Evolutionary conservation across 768 basidiomycete genomes (phyloP).

Genomic region (Hysterangium stoloniferum): DNA sequence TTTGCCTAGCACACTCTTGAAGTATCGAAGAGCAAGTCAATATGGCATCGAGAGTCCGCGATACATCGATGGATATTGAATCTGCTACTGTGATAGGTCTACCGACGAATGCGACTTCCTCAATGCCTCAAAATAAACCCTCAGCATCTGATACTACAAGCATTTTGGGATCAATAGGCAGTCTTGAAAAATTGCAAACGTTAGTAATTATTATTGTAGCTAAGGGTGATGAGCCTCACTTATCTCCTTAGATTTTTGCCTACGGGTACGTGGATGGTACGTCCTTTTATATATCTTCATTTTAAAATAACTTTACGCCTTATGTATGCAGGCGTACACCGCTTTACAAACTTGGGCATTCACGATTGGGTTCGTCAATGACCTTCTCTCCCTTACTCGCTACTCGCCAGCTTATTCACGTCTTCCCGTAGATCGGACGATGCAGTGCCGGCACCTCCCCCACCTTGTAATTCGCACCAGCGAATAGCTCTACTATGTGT

Average conservation of each 20-base stretch:
- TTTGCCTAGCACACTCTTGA: too few species aligned
- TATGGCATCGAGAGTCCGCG: too few species aligned
- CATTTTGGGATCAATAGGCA: too few species aligned
- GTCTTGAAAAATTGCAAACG: constrained; percentile 4
- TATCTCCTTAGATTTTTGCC: constrained; percentile 3
- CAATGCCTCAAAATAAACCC: too few species aligned
- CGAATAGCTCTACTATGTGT: not conserved
- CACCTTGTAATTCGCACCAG: constrained; percentile 2
- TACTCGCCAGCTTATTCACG: not conserved
- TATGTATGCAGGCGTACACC: constrained; percentile 7
- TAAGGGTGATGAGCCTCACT: not conserved
- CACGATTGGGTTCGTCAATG: not conserved
- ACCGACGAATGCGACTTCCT: too few species aligned
- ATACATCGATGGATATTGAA: too few species aligned
- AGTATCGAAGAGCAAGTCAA: too few species aligned
- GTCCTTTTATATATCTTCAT: not conserved
- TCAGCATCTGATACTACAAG: too few species aligned
- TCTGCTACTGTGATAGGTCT: too few species aligned
- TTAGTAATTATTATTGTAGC: not conserved
- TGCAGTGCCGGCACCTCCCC: not conserved
- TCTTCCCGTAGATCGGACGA: not conserved
- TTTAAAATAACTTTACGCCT: not conserved
- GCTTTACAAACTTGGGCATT: constrained; percentile 7
- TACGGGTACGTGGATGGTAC: constrained; percentile 7
- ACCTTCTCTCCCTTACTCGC: not conserved